A percentile compares a stretch with the other conserved stretches of the same genome.
Evolutionary conservation across 495 filamentous ascomycete genomes (phyloP).

Genomic region (Niebla homalea): DNA sequence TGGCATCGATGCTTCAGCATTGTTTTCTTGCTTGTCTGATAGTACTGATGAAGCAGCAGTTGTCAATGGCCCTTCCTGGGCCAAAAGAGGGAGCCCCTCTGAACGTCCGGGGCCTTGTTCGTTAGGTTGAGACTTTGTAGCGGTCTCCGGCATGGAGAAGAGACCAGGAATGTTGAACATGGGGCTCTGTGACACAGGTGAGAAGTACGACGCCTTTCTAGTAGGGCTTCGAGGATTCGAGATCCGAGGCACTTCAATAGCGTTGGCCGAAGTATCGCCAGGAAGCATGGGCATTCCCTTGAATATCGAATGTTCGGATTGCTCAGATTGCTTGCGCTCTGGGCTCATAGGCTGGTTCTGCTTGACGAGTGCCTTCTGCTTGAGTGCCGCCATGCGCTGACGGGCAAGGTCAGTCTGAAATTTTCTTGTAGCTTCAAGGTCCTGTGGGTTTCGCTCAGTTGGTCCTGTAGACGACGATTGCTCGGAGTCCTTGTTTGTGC

Average conservation of each 20-base stretch:
- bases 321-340: no score
- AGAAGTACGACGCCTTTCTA: slow-evolving; percentile 16
- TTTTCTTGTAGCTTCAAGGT: slow-evolving; percentile 39
- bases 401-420: slow-evolving; percentile 41
- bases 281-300: neutral
- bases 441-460: slow-evolving; percentile 5
- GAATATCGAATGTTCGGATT: no score
- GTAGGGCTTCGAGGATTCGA: neutral
- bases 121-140: neutral
- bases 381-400: slow-evolving; percentile 39
- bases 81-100: no score
- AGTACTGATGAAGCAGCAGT: no score
- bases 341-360: neutral
- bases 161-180: slow-evolving; percentile 38
- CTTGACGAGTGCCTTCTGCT: slow-evolving; percentile 27
- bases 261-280: neutral
- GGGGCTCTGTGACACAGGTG: slow-evolving; percentile 11
- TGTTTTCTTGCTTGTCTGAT: no score
- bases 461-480: neutral
- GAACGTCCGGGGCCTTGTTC: neutral
- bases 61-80: no score
- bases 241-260: neutral
- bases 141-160: slow-evolving; percentile 21
- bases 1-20: neutral
- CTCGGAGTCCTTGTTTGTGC: neutral